phyloP scores from a whole-genome alignment of 2,329 filamentous ascomycete genomes.

The Phialophora verrucosa region DNA sequence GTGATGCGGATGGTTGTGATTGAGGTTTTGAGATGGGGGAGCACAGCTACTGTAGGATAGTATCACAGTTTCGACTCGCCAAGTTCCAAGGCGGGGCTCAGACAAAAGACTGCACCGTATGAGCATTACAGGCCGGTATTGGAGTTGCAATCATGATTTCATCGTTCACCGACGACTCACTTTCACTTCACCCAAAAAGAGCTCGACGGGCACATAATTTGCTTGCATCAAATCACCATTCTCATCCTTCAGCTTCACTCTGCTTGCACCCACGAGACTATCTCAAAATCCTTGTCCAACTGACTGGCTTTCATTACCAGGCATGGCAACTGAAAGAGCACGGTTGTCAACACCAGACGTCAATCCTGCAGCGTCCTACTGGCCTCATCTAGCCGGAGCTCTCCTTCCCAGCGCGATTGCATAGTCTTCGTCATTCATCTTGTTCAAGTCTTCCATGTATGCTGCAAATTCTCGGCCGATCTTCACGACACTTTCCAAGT shows the following conservation, averaged over 20 bases:
- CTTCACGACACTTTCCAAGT: background rate
- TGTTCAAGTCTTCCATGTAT: background rate
- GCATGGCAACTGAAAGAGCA: background rate
- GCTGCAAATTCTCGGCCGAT: background rate
- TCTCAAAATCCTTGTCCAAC: background rate
- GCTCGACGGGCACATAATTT: background rate
- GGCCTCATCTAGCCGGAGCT: background rate
- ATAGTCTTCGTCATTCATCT: background rate
- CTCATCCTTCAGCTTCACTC: too few relatives aligned
- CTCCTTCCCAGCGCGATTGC: background rate
- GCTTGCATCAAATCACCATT: background rate
- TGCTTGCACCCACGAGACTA: background rate
- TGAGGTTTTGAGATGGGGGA: background rate
- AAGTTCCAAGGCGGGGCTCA: background rate
- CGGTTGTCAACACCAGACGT: background rate
- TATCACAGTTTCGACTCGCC: background rate
- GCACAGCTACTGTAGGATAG: too few relatives aligned
- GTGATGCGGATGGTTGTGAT: constrained; percentile 9
- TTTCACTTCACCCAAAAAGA: background rate
- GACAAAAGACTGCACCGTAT: background rate
- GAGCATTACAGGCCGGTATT: background rate
- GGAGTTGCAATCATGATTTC: background rate
- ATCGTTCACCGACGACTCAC: background rate
- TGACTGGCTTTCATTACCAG: background rate
- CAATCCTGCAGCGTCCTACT: background rate